phyloP scores from a whole-genome alignment of 2,329 filamentous ascomycete genomes.

The Sarocladium brachiariae region DNA sequence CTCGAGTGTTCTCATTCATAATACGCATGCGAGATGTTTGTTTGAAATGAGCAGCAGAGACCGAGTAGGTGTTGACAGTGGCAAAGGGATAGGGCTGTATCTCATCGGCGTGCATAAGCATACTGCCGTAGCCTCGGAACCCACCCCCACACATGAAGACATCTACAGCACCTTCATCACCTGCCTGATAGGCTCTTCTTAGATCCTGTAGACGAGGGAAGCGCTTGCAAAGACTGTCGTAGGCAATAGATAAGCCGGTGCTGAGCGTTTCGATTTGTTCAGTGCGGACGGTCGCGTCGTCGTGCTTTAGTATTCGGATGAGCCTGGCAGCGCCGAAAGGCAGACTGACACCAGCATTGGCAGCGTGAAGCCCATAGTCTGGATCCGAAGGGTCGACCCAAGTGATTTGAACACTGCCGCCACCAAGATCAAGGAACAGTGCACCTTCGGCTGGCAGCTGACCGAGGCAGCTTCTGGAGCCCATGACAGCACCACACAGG shows the following conservation, averaged over 20 bases:
- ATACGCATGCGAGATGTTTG: slow-evolving; percentile 44
- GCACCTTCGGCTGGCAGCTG: slow-evolving; percentile 51
- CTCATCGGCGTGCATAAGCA: slow-evolving; percentile 72
- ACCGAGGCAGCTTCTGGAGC: slow-evolving; percentile 68
- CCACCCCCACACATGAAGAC: slow-evolving; percentile 86
- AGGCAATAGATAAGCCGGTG: slow-evolving; percentile 52
- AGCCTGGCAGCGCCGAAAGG: slow-evolving; percentile 56
- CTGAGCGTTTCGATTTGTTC: slow-evolving; percentile 49
- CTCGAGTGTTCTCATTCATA: slow-evolving; percentile 41
- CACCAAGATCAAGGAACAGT: slow-evolving; percentile 81
- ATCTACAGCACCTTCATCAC: slow-evolving; percentile 42
- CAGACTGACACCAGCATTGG: slow-evolving; percentile 48
- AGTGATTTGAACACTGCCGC: slow-evolving; percentile 60
- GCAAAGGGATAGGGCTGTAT: slow-evolving; percentile 77
- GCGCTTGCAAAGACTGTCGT: slow-evolving; percentile 40
- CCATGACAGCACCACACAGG: slow-evolving; percentile 68
- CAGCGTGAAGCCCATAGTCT: slow-evolving; percentile 46
- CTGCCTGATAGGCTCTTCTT: slow-evolving; percentile 26
- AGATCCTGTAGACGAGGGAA: slow-evolving; percentile 43
- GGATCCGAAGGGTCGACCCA: slow-evolving; percentile 46
- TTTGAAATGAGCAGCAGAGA: slow-evolving; percentile 53
- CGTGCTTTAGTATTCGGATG: slow-evolving; percentile 39
- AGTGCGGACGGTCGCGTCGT: slow-evolving; percentile 32
- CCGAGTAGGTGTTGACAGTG: slow-evolving; percentile 72
- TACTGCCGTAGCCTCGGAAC: slow-evolving; percentile 84